These are phyloP conservation scores for Thielaviopsis ethacetica DNA, from an alignment of 2,329 filamentous ascomycete species.

Conservation along the genomic window DNA sequence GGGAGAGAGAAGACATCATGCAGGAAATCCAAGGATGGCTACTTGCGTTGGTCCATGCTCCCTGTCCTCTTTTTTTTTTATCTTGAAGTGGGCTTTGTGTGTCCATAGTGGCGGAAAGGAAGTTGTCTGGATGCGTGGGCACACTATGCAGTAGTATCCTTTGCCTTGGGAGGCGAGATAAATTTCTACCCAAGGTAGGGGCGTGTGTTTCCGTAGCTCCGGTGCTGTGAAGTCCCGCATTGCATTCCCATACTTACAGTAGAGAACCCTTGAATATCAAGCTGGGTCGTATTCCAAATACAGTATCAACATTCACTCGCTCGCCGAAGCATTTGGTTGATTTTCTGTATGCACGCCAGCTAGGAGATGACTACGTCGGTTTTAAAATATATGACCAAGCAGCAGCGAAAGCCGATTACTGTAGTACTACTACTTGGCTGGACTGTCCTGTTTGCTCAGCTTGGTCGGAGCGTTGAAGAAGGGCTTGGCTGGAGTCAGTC, in stretches of 20 bases:
- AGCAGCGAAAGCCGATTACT: no score
- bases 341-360: no score
- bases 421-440: no score
- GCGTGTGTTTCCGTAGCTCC: background rate
- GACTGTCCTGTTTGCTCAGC: no score
- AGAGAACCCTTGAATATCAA: background rate
- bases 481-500: no score
- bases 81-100: background rate
- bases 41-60: background rate
- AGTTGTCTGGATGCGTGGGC: no score
- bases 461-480: no score
- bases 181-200: background rate
- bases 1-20: background rate
- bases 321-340: no score
- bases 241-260: background rate
- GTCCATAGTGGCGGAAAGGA: background rate
- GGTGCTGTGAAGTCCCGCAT: background rate
- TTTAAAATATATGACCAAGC: no score
- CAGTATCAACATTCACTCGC: background rate
- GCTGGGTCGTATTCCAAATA: background rate
- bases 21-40: background rate
- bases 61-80: background rate
- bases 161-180: no score
- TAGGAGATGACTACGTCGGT: no score
- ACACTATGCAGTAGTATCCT: no score